These are phyloP conservation scores for Myriosclerotinia duriaeana DNA, from an alignment of 2,329 filamentous ascomycete genomes.

Conservation along the genomic window DNA sequence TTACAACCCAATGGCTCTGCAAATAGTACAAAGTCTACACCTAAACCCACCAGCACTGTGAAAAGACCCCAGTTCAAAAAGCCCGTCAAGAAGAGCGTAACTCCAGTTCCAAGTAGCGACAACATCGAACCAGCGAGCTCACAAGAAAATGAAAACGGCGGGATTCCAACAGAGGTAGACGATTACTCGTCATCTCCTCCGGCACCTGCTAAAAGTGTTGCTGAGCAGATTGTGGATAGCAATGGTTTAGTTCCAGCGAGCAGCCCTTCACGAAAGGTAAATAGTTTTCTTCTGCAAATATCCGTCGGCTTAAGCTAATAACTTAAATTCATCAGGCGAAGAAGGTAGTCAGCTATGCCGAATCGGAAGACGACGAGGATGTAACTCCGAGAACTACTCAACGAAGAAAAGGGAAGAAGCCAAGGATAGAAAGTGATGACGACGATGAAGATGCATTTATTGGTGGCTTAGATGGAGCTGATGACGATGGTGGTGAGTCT, in stretches of 20 bases:
- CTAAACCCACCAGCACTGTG: slow-evolving; percentile 40
- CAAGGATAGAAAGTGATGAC: slow-evolving; percentile 63
- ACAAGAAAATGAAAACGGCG: slow-evolving; percentile 59
- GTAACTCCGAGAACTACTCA: slow-evolving; percentile 48
- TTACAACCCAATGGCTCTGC: slow-evolving; percentile 40
- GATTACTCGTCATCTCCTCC: slow-evolving; percentile 48
- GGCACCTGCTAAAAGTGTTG: slow-evolving; percentile 46
- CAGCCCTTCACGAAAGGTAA: slow-evolving; percentile 80
- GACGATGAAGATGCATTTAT: slow-evolving; percentile 68
- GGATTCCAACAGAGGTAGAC: slow-evolving; percentile 48
- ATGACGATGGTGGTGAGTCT: slow-evolving; percentile 55
- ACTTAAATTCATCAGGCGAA: slow-evolving; percentile 44
- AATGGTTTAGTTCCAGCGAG: slow-evolving; percentile 50
- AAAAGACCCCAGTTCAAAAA: slow-evolving; percentile 46
- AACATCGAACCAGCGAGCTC: slow-evolving; percentile 65
- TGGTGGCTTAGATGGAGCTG: slow-evolving; percentile 57
- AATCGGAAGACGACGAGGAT: slow-evolving; percentile 79
- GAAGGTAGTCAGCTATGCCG: slow-evolving; percentile 75
- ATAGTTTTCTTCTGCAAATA: slow-evolving; percentile 25
- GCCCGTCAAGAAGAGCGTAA: slow-evolving; percentile 49
- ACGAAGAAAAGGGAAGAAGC: slow-evolving; percentile 51
- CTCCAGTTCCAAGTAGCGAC: slow-evolving; percentile 81
- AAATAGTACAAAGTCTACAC: slow-evolving; percentile 41
- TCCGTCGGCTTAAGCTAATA: background rate
- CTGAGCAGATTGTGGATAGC: slow-evolving; percentile 46